Conservation (phyloP, 352 stramenopile genomes). For the Globisporangium nagaii region DNA sequence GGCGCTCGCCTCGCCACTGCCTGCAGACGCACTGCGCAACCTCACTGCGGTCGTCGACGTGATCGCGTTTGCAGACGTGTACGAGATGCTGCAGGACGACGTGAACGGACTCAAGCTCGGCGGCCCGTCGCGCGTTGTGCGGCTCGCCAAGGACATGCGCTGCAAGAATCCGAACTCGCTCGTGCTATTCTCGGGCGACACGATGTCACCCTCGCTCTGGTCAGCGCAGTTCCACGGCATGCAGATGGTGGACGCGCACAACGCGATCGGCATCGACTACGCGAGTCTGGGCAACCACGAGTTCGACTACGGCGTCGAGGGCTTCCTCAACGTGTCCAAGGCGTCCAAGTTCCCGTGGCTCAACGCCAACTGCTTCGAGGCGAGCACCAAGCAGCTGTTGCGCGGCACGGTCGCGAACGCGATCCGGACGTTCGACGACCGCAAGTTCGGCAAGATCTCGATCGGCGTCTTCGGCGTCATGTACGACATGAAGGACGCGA, state of each 20-base stretch:
- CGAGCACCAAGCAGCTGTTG: conserved; percentile 29
- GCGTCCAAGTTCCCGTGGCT: conserved; percentile 62
- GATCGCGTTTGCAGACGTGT: conserved; percentile 75
- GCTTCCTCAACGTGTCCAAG: conserved; percentile 58
- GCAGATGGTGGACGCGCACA: conserved; percentile 76
- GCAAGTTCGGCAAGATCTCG: conserved; percentile 33
- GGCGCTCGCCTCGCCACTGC: too few relatives aligned
- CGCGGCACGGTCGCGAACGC: conserved; percentile 39
- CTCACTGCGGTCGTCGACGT: conserved; percentile 55
- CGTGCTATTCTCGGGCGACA: conserved; percentile 73
- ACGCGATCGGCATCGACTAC: conserved; percentile 68
- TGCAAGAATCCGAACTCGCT: conserved; percentile 55
- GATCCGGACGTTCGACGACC: conserved; percentile 38
- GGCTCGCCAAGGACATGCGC: conserved; percentile 47
- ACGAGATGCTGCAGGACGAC: conserved; percentile 62
- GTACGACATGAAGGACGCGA: conserved; percentile 71
- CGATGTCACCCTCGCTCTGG: conserved; percentile 77
- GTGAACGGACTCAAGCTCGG: conserved; percentile 57
- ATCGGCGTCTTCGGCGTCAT: conserved; percentile 74
- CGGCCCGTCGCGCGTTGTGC: conserved; percentile 59
- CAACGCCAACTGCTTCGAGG: conserved; percentile 71
- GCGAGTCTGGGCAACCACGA: conserved; percentile 74
- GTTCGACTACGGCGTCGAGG: conserved; percentile 72
- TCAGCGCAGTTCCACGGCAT: conserved; percentile 72
- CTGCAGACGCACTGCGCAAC: conserved; percentile 16